Conservation (phyloP, 2,329 filamentous ascomycete species). For the Penicillium oxalicum region DNA sequence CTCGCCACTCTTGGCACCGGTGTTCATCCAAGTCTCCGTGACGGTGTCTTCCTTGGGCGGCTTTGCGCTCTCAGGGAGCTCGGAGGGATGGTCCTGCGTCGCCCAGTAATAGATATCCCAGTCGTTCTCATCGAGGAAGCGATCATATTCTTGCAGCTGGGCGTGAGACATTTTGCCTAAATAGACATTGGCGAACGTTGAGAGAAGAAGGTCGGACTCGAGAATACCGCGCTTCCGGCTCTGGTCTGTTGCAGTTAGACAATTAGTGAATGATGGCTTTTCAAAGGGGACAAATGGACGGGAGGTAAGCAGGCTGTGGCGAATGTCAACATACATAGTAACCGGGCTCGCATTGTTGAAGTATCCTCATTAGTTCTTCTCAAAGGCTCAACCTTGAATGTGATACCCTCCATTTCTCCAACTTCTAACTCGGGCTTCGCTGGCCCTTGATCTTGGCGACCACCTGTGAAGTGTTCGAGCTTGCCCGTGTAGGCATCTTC, state of each 20-base stretch:
- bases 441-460: conserved; percentile 50
- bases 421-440: conserved; percentile 65
- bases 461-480: conserved; percentile 60
- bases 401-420: conserved; percentile 79
- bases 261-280: conserved; percentile 4
- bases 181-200: conserved; percentile 81
- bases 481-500: conserved; percentile 58
- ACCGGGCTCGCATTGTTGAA: conserved; percentile 78
- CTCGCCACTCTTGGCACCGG: conserved; percentile 61
- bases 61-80: conserved; percentile 44
- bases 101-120: conserved; percentile 99
- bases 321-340: conserved; percentile 52
- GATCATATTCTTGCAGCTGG: conserved; percentile 79
- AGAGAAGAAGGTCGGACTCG: conserved; percentile 91
- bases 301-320: too few species aligned
- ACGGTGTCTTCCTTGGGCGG: conserved; percentile 24
- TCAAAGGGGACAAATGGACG: not conserved
- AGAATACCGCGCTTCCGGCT: conserved; percentile 93
- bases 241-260: conserved; percentile 61
- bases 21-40: conserved; percentile 47
- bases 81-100: conserved; percentile 64
- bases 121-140: conserved; percentile 96
- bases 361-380: conserved; percentile 75
- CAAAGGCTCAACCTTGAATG: conserved; percentile 86
- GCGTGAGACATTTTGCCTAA: conserved; percentile 65